These are phyloP conservation scores for Rossbeevera mucosa DNA, from an alignment of 768 basidiomycete species.

Conservation along the genomic window DNA sequence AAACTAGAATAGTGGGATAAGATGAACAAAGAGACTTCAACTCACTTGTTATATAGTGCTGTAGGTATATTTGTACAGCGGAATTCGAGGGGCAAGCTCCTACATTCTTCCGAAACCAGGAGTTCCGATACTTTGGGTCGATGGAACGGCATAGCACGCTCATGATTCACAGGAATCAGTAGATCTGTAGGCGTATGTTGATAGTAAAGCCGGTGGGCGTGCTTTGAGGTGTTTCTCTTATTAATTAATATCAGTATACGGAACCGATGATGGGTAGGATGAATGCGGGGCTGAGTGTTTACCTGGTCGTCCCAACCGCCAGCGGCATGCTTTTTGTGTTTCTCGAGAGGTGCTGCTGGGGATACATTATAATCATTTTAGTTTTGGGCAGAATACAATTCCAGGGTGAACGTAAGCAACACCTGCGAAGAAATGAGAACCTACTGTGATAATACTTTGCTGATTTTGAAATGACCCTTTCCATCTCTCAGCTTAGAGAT, in stretches of 20 bases:
- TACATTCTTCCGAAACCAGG: background rate
- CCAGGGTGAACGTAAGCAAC: conserved; percentile 11
- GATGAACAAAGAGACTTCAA: background rate
- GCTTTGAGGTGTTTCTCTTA: background rate
- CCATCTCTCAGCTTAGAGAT: background rate
- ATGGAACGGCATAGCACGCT: background rate
- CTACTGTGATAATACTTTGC: background rate
- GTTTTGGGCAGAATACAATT: conserved; percentile 12
- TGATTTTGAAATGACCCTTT: background rate
- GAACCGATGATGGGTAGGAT: background rate
- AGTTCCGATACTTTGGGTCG: background rate
- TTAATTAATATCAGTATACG: background rate
- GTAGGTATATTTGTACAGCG: background rate
- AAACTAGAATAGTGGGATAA: background rate
- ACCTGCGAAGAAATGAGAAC: conserved; percentile 12
- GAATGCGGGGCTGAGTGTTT: background rate
- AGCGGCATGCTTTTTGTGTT: background rate
- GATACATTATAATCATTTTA: conserved; percentile 8
- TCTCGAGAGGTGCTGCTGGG: background rate
- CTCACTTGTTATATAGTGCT: background rate
- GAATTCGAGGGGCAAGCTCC: background rate
- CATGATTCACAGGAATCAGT: background rate
- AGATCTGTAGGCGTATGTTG: background rate
- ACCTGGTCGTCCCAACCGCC: background rate
- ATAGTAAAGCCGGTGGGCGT: background rate